Conservation (phyloP, 2,329 filamentous ascomycete species). For the Trichoderma sp. region DNA sequence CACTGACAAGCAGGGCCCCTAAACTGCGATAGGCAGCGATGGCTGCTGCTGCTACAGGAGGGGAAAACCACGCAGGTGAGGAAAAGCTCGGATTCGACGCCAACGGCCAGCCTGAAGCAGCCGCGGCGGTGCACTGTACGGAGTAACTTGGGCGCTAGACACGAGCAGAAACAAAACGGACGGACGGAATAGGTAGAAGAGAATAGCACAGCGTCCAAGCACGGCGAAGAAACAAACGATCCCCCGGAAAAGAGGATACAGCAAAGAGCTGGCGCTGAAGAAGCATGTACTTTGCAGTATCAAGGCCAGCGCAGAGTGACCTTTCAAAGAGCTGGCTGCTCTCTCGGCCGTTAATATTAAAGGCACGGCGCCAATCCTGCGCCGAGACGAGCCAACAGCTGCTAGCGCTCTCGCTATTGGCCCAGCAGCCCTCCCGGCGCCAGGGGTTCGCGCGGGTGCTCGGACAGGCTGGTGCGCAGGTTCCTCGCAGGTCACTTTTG, state of each 20-base stretch:
- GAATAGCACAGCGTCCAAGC: neutral
- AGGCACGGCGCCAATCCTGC: slow-evolving; percentile 33
- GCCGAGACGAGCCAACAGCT: slow-evolving; percentile 34
- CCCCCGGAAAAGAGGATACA: neutral
- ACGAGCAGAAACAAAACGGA: neutral
- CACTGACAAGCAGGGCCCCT: slow-evolving; percentile 1
- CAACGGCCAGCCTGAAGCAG: slow-evolving; percentile 19
- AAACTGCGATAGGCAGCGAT: neutral
- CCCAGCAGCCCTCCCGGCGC: slow-evolving; percentile 23
- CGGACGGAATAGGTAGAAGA: neutral
- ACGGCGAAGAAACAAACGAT: neutral
- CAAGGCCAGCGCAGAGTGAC: neutral
- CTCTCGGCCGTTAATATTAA: slow-evolving; percentile 29
- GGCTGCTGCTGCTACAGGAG: neutral
- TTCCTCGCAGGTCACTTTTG: slow-evolving; percentile 5
- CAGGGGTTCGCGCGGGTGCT: slow-evolving; percentile 11
- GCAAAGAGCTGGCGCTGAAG: neutral
- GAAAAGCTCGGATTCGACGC: neutral
- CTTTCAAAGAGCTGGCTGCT: neutral
- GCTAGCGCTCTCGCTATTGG: slow-evolving; percentile 30
- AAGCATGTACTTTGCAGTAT: neutral
- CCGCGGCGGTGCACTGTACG: neutral
- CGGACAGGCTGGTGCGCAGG: neutral
- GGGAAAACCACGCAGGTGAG: neutral
- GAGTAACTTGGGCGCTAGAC: neutral